Evolutionary conservation across 2,329 filamentous ascomycete species (phyloP), one percentile per base, ranked within the genome.

Genomic region (Phymatotrichopsis omnivora): DNA sequence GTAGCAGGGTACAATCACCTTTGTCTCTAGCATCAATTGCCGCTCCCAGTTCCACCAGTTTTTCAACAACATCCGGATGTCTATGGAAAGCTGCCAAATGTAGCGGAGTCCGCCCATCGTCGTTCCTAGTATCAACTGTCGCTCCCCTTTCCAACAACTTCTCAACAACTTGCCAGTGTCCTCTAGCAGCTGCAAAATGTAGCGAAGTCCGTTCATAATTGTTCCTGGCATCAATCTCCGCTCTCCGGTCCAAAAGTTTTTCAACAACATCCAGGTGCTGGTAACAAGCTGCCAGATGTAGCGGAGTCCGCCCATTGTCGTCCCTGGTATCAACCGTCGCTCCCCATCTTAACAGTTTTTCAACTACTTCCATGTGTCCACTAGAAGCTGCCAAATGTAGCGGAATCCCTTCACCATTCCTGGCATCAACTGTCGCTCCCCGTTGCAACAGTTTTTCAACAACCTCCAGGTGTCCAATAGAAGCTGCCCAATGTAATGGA

Each of bases 1-100:
- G 32, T 6, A 53, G 36, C 17, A 42, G 42, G 5, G 52, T 45
- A 19, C 32, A 33, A 11, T 36, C 37, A 19, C 30, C 20, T 2
- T 17, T 22, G 24, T 49, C 49, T 16, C 16, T 36, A 10, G 16
- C 37, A 19, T 27, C 22, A 3, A 52, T 38, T 3, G 30, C 45
- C n/a, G 52, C 52, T n/a, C 47, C 52, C 7, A 33, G 37, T 16
- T 47, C 47, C 3, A 55, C 39, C 25, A 55, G 47, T 36, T 46
- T 29, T 17, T 25, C 35, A 5, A 52, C 52, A 10, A 39, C 35
- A 17, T 36, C 35, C 4, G 29, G 32, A 28, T 47, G 45, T 6
- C 47, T 44, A 19, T 35, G 25, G 14, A 37, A 19, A 7, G 48
- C 43, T 20, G 44, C 45, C 7, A 30, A 41, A 8, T 37, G 32